These are phyloP conservation scores for Intubia oerlemansii DNA, from an alignment of 2,329 filamentous ascomycete genomes.

Conservation along the genomic window DNA sequence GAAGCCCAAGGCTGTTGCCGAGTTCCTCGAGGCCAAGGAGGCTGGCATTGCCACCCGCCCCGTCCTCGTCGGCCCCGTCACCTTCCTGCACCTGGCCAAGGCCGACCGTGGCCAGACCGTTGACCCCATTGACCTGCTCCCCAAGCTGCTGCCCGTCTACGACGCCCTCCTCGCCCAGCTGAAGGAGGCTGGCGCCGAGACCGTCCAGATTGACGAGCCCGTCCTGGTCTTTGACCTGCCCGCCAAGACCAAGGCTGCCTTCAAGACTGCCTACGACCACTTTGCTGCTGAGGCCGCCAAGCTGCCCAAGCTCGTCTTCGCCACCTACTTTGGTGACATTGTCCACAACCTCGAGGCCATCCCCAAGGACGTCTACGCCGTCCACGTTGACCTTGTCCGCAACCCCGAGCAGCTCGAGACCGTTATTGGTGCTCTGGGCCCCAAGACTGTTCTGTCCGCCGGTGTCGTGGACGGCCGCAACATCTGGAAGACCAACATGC, in stretches of 20 bases:
- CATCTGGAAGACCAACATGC: slow-evolving; percentile 99
- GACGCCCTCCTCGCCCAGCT: slow-evolving; percentile 81
- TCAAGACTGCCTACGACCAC: slow-evolving; percentile 95
- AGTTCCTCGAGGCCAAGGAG: slow-evolving; percentile 96
- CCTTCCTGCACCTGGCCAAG: slow-evolving; percentile 95
- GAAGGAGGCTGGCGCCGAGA: slow-evolving; percentile 89
- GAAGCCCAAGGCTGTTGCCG: slow-evolving; percentile 79
- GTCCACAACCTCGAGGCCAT: slow-evolving; percentile 95
- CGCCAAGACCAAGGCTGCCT: slow-evolving; percentile 78
- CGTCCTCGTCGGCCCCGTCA: slow-evolving; percentile 86
- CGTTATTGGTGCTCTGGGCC: slow-evolving; percentile 61
- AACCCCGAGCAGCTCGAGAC: slow-evolving; percentile 93
- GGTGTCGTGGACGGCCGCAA: slow-evolving; percentile 98
- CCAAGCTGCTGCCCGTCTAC: slow-evolving; percentile 87
- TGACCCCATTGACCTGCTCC: slow-evolving; percentile 79
- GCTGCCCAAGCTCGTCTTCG: slow-evolving; percentile 72
- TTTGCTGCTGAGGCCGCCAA: slow-evolving; percentile 53
- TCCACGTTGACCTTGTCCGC: slow-evolving; percentile 92
- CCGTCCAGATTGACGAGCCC: slow-evolving; percentile 96
- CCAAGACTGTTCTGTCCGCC: slow-evolving; percentile 76
- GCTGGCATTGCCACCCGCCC: slow-evolving; percentile 84
- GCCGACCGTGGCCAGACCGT: slow-evolving; percentile 88
- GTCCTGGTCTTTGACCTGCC: slow-evolving; percentile 88
- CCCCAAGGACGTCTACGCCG: slow-evolving; percentile 55
- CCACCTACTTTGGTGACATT: slow-evolving; percentile 98